These are phyloP conservation scores for Trichosporon coremiiforme DNA, from an alignment of 1,284 basidiomycete species.

Conservation along the genomic window DNA sequence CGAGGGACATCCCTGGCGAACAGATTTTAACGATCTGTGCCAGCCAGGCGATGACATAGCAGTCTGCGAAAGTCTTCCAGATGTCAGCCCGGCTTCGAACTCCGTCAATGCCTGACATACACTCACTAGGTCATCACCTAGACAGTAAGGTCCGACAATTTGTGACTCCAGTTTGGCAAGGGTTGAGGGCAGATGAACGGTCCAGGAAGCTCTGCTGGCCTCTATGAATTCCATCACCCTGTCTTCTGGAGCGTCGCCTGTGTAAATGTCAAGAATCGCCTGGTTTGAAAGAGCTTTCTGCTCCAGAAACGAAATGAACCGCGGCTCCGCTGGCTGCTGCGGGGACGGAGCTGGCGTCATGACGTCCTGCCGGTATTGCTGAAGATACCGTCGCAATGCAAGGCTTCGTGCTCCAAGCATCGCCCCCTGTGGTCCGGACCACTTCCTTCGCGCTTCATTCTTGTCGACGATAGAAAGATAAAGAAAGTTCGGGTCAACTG, in stretches of 20 bases:
- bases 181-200: constrained; percentile 58
- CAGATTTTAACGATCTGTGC: constrained; percentile 65
- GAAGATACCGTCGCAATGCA: constrained; percentile 63
- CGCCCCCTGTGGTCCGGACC: constrained; percentile 47
- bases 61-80: constrained; percentile 70
- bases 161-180: constrained; percentile 62
- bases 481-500: constrained; percentile 60
- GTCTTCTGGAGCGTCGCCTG: constrained; percentile 42
- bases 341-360: background rate
- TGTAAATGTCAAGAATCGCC: constrained; percentile 53
- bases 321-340: background rate
- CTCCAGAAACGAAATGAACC: constrained; percentile 53
- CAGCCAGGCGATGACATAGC: constrained; percentile 78
- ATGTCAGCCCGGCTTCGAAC: background rate
- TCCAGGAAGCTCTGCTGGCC: constrained; percentile 58
- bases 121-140: constrained; percentile 63
- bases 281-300: constrained; percentile 55
- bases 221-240: constrained; percentile 52
- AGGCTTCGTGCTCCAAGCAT: constrained; percentile 61
- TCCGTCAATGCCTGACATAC: background rate
- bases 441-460: constrained; percentile 52
- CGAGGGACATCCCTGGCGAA: constrained; percentile 37
- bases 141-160: constrained; percentile 69
- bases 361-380: constrained; percentile 37
- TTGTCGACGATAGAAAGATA: constrained; percentile 49